These are phyloP conservation scores for Aspergillus arachidicola DNA, from an alignment of 2,329 filamentous ascomycete genomes.

Conservation along the genomic window DNA sequence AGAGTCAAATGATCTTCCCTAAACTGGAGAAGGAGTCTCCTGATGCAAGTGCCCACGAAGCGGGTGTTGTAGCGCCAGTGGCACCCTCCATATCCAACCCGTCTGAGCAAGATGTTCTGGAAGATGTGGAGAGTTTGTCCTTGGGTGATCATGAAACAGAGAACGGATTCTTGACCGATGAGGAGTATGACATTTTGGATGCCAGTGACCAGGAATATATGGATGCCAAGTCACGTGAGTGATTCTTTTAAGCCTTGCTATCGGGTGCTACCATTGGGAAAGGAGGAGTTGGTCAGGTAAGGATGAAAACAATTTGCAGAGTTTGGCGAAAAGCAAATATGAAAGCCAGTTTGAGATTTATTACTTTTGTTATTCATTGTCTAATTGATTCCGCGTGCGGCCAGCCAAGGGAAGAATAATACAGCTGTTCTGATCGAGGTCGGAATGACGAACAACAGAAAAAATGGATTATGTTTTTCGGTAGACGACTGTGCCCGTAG, in stretches of 20 bases:
- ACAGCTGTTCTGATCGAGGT: not conserved
- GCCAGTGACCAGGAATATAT: constrained; percentile 86
- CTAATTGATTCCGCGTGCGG: not conserved
- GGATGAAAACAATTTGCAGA: not conserved
- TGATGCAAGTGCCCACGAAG: constrained; percentile 73
- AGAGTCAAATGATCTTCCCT: constrained; percentile 91
- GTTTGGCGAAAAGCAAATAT: not conserved
- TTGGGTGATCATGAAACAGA: constrained; percentile 51
- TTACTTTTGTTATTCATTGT: not conserved
- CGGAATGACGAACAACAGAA: not conserved
- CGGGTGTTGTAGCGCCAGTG: constrained; percentile 31
- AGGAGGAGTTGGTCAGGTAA: constrained; percentile 2
- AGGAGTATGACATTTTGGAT: constrained; percentile 97
- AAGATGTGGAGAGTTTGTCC: constrained; percentile 62
- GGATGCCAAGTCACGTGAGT: constrained; percentile 43
- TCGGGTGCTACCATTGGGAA: not conserved
- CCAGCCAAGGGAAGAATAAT: not conserved
- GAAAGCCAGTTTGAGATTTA: not conserved
- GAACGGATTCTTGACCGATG: constrained; percentile 90
- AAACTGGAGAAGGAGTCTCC: constrained; percentile 94
- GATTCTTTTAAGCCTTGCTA: not conserved
- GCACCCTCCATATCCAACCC: constrained; percentile 45
- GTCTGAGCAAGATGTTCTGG: constrained; percentile 52
- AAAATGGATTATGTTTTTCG: not conserved
- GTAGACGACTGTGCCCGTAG: not conserved